Evolutionary conservation across 2,329 filamentous ascomycete genomes (phyloP).

Genomic region (Hymenoscyphus linearis): DNA sequence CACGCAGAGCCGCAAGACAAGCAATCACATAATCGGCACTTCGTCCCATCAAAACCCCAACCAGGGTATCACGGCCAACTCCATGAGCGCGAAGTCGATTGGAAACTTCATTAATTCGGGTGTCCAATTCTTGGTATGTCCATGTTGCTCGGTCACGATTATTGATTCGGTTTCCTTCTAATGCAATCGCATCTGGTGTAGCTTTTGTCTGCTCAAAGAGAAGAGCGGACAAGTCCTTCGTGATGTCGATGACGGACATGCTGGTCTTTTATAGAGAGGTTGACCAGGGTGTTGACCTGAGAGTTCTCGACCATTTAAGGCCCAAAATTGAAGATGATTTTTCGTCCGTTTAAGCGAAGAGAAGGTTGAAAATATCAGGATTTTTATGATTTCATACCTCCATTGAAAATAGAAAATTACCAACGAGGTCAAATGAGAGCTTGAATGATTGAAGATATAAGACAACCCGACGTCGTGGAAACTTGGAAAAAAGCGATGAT

Average conservation of each 20-base stretch:
- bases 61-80: slow-evolving; percentile 66
- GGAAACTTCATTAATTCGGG: slow-evolving; percentile 60
- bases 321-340: neutral
- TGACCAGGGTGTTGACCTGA: neutral
- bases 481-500: neutral
- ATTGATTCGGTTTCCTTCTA: slow-evolving; percentile 60
- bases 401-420: neutral
- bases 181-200: slow-evolving; percentile 63
- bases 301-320: neutral
- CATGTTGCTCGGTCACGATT: slow-evolving; percentile 38
- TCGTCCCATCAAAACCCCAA: slow-evolving; percentile 69
- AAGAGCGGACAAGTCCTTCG: slow-evolving; percentile 67
- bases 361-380: neutral
- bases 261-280: neutral
- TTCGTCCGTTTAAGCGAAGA: neutral
- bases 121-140: slow-evolving; percentile 69
- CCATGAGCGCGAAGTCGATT: slow-evolving; percentile 59
- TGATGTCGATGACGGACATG: slow-evolving; percentile 65
- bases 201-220: slow-evolving; percentile 63
- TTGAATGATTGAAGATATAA: neutral
- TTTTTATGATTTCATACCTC: neutral
- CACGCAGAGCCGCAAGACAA: slow-evolving; percentile 70
- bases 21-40: slow-evolving; percentile 76
- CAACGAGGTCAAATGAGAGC: neutral
- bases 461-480: neutral